Conservation (phyloP, 805 yeast species). For the Starmerella riodocensis region DNA sequence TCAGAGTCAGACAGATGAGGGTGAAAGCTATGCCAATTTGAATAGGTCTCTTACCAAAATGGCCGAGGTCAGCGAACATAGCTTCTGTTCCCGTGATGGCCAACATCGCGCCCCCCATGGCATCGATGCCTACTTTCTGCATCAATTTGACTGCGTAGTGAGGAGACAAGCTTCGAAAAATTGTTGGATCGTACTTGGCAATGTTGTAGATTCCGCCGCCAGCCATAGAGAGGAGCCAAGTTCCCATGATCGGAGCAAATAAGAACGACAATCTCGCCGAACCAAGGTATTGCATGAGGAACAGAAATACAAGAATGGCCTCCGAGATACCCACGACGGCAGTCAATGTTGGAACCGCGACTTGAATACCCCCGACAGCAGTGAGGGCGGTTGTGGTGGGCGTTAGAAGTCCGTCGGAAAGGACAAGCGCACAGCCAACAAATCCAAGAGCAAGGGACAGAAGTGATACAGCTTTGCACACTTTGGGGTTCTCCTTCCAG, state of each 20-base stretch:
- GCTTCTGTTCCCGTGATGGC: slow-evolving; percentile 50
- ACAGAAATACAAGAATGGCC: slow-evolving; percentile 35
- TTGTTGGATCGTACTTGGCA: slow-evolving; percentile 29
- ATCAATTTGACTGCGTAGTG: slow-evolving; percentile 38
- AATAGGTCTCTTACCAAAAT: slow-evolving; percentile 39
- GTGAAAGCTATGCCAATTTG: slow-evolving; percentile 32
- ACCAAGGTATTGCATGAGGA: slow-evolving; percentile 38
- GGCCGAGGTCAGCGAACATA: slow-evolving; percentile 52
- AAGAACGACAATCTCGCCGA: slow-evolving; percentile 35
- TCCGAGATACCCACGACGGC: slow-evolving; percentile 38
- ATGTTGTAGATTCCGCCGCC: slow-evolving; percentile 38
- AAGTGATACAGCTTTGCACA: slow-evolving; percentile 3
- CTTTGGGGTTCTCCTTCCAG: slow-evolving; percentile 11
- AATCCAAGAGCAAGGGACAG: slow-evolving; percentile 27
- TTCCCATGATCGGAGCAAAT: slow-evolving; percentile 42
- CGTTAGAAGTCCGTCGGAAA: slow-evolving; percentile 48
- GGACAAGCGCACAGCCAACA: slow-evolving; percentile 43
- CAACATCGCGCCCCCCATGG: slow-evolving; percentile 39
- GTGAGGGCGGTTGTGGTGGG: slow-evolving; percentile 51
- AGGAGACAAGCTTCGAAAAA: slow-evolving; percentile 41
- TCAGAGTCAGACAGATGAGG: slow-evolving; percentile 33
- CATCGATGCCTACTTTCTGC: slow-evolving; percentile 28
- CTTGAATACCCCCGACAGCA: slow-evolving; percentile 44
- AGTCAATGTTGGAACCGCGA: slow-evolving; percentile 34
- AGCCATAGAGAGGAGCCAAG: slow-evolving; percentile 39